A percentile compares a stretch with the other conserved stretches of the same genome.
These are phyloP conservation scores for Nitzschia sp. DNA, from an alignment of 108 stramenopile genomes.

Conservation along the genomic window DNA sequence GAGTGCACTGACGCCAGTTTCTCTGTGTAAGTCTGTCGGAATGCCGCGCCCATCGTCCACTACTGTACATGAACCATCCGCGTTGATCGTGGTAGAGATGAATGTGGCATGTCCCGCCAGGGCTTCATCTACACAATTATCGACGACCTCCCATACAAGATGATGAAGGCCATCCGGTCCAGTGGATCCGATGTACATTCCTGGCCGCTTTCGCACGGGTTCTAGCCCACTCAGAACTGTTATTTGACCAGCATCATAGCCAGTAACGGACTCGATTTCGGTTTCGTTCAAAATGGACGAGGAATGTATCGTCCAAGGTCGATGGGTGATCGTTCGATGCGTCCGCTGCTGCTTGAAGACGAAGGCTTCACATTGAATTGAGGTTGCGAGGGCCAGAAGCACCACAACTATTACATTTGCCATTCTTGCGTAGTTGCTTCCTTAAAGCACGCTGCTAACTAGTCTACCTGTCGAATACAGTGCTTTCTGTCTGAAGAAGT, in stretches of 20 bases:
- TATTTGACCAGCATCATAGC: constrained; percentile 92
- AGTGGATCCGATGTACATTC: constrained; percentile 96
- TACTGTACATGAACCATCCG: constrained; percentile 78
- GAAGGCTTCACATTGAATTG: too few species aligned
- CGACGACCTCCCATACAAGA: constrained; percentile 94
- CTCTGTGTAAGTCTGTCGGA: constrained; percentile 87
- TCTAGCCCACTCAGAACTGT: constrained; percentile 95
- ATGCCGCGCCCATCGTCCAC: constrained; percentile 94
- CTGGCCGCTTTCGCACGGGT: constrained; percentile 94
- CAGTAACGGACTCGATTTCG: background rate
- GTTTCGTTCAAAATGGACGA: background rate
- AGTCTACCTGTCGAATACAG: too few species aligned
- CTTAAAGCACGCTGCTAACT: too few species aligned
- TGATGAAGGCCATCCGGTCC: constrained; percentile 95
- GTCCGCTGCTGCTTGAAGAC: background rate
- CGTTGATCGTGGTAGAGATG: constrained; percentile 68
- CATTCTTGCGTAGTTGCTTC: too few species aligned
- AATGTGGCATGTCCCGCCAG: constrained; percentile 89
- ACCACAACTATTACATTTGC: too few species aligned
- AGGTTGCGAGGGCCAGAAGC: too few species aligned
- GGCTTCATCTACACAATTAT: constrained; percentile 95
- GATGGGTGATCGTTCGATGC: background rate
- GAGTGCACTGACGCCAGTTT: constrained; percentile 74
- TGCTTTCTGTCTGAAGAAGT: too few species aligned
- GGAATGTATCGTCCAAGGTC: too few species aligned